Base-by-base conservation (phyloP, 352 stramenopile genomes). In the Phytophthora fragariae region DNA sequence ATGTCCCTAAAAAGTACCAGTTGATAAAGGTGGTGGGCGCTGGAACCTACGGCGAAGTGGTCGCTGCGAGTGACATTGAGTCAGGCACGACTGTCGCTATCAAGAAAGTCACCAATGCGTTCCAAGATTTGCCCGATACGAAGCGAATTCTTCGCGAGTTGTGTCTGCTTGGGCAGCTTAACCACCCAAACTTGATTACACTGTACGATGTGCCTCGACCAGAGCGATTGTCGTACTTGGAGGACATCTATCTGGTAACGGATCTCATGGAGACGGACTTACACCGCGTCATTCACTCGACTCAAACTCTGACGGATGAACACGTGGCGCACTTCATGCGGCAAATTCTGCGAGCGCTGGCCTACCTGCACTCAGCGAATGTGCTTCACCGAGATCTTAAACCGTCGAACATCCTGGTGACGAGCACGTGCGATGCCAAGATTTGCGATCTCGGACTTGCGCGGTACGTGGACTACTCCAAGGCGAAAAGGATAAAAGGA, bases 381-480 rank as follows among this genome's bases (percentile, higher is more conserved):
- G 96, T 99, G 0, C 92, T 99, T 47, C 98, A 99, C 85, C 87
- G 98, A 8, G 97, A 99, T 70, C 76, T 99, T 33, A 99, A 99
- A 76, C 92, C 93, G 6, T 95, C 89, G 12, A 99, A 99, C 75
- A 96, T 99, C 72, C 73, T 99, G n/a, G 83, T 99, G 3, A 99
- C 98, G 41, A 97, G 97, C 75, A 97, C 98, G 60, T 99, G 97
- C 47, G 97, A 98, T 37, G 75, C 98, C 4, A 98, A 98, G 68
- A 90, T 99, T 70, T 99, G 97, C 68, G 97, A 99, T 70, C 96
- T 99, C 73, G 97, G 97, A 11, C 78, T 99, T 21, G 96, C 96
- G 24, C 79, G 89, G 0, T 93, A 86, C 33, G 77, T 93, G 7
- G 85, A 94, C 41, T 90, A 89, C 70, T 76, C 79, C 1, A 83